A percentile compares a stretch with the other conserved stretches of the same genome.
Conservation (phyloP, 305 asterid genomes). For the Nicotiana rustica region DNA sequence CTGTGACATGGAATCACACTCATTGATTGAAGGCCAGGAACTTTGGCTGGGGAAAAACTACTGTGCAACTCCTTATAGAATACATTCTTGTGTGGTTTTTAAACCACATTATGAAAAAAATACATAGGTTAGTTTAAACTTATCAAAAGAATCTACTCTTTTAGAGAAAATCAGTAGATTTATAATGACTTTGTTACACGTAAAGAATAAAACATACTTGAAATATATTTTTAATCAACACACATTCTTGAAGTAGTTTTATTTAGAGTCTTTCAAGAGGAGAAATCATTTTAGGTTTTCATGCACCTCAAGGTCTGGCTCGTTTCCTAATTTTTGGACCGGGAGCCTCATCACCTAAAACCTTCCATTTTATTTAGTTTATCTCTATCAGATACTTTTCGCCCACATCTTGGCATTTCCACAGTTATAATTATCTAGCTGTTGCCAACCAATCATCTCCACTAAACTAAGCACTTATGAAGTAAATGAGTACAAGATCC, state of each 20-base stretch:
- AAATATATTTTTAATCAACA: too few relatives aligned
- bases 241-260: not conserved
- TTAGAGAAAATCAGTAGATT: slow-evolving; percentile 16
- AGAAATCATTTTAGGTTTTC: not conserved
- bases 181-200: not conserved
- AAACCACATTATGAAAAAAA: not conserved
- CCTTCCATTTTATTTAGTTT: not conserved
- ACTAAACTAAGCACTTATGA: not conserved
- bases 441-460: not conserved
- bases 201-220: not conserved
- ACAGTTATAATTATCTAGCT: not conserved
- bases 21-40: not conserved
- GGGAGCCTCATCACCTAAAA: not conserved
- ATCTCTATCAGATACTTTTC: not conserved
- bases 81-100: not conserved
- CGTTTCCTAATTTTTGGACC: not conserved
- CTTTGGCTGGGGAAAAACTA: not conserved
- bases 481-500: not conserved
- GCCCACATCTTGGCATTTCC: not conserved
- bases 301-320: not conserved
- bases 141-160: not conserved
- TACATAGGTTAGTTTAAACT: slow-evolving; percentile 3
- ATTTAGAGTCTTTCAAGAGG: not conserved
- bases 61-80: not conserved
- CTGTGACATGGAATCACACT: not conserved